phyloP scores from a whole-genome alignment of 2,329 filamentous ascomycete species.

The Colletotrichum sp. region DNA sequence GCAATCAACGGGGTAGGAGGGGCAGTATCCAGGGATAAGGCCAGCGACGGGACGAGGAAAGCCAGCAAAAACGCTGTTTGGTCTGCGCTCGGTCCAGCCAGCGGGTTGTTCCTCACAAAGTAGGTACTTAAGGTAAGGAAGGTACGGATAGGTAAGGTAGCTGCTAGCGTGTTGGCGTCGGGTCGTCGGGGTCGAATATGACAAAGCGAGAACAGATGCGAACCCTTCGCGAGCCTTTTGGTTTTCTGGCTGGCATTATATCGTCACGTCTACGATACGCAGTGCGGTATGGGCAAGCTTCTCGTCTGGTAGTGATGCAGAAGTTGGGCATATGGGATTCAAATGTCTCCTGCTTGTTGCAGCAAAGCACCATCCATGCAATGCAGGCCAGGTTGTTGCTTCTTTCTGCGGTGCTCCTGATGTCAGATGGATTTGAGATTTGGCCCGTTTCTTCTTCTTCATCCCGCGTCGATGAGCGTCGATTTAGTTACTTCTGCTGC shows the following conservation, averaged over 20 bases:
- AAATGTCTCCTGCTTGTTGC: not conserved
- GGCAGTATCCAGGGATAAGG: slow-evolving; percentile 15
- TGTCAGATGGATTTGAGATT: not conserved
- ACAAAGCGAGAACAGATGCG: not conserved
- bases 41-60: not conserved
- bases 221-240: not conserved
- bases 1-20: slow-evolving; percentile 16
- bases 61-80: slow-evolving; percentile 10
- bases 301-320: not conserved
- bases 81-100: slow-evolving; percentile 14
- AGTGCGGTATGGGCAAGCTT: not conserved
- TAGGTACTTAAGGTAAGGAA: not conserved
- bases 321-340: not conserved
- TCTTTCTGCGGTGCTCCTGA: not conserved
- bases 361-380: not conserved
- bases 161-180: not conserved
- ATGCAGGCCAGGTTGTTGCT: not conserved
- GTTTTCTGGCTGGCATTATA: not conserved
- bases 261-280: not conserved
- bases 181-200: not conserved
- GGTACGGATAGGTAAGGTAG: not conserved
- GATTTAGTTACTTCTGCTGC: not conserved
- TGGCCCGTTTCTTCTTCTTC: not conserved
- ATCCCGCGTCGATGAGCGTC: not conserved
- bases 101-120: not conserved